These are phyloP conservation scores for Trametes villosa DNA, from an alignment of 768 basidiomycete genomes.

Conservation along the genomic window DNA sequence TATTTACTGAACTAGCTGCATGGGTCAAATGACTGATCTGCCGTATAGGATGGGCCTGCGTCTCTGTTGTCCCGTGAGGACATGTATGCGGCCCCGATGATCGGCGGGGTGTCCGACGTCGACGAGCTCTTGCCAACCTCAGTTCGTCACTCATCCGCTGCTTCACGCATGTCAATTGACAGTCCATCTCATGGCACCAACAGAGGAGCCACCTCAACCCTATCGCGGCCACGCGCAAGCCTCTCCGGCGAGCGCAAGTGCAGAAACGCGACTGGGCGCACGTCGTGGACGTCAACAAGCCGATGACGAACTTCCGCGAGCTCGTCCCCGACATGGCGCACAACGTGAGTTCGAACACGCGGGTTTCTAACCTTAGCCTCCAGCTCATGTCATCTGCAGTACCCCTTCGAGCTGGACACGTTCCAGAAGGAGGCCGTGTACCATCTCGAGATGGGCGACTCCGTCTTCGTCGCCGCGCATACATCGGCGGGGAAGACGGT, in stretches of 20 bases:
- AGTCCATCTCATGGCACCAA: background rate
- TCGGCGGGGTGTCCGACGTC: conserved; percentile 51
- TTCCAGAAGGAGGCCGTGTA: conserved; percentile 99
- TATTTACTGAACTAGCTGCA: background rate
- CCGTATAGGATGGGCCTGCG: background rate
- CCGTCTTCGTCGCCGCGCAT: conserved; percentile 99
- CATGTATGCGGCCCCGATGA: background rate
- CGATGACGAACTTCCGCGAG: conserved; percentile 85
- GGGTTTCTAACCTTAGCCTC: background rate
- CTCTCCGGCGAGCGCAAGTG: conserved; percentile 48
- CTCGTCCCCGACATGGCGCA: conserved; percentile 97
- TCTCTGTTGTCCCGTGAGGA: background rate
- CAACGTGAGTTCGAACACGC: conserved; percentile 53
- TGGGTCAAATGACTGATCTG: background rate
- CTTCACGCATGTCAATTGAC: background rate
- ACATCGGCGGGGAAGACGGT: conserved; percentile 99
- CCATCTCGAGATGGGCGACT: conserved; percentile 95
- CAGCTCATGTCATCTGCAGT: conserved; percentile 51
- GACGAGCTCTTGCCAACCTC: conserved; percentile 69
- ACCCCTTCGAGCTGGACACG: conserved; percentile 98
- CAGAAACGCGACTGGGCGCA: conserved; percentile 98
- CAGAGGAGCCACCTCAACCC: conserved; percentile 66
- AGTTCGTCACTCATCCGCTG: conserved; percentile 21
- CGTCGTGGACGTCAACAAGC: conserved; percentile 91
- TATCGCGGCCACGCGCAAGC: conserved; percentile 45